Evolutionary conservation across 306 rosid species (phyloP).

Genomic region (Cucumis cinereus): DNA sequence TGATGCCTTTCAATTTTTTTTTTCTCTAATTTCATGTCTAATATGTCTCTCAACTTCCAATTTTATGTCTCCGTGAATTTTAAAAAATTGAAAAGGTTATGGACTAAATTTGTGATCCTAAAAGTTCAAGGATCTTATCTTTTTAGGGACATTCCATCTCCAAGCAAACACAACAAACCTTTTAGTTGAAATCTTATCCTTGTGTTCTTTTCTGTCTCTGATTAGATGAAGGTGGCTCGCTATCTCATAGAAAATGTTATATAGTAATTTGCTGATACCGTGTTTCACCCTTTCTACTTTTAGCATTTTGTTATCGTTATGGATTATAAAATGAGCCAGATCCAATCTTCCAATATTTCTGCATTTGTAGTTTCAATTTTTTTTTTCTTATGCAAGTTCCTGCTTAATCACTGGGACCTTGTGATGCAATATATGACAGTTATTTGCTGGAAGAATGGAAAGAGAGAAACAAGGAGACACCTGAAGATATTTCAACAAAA

Average conservation of each 20-base stretch:
- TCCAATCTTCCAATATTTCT: not conserved
- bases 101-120: not conserved
- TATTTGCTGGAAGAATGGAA: constrained; percentile 95
- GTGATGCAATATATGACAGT: constrained; percentile 23
- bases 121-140: not conserved
- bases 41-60: too few species aligned
- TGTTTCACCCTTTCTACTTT: not conserved
- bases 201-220: not conserved
- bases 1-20: not conserved
- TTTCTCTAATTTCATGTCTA: not conserved
- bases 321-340: not conserved
- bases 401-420: not conserved
- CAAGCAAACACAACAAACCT: not conserved
- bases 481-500: constrained; percentile 44
- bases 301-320: not conserved
- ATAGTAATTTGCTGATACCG: not conserved
- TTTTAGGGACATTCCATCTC: not conserved
- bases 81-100: too few species aligned
- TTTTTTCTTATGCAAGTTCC: not conserved
- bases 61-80: too few species aligned
- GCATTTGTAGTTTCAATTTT: not conserved
- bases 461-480: constrained; percentile 56
- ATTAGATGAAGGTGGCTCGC: not conserved
- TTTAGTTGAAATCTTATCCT: not conserved
- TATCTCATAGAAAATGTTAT: not conserved